Percentiles rank a stretch among this genome's conserved stretches.
Conservation (phyloP, 176 grass and related monocot genomes). For the Saccharum officinarum region DNA sequence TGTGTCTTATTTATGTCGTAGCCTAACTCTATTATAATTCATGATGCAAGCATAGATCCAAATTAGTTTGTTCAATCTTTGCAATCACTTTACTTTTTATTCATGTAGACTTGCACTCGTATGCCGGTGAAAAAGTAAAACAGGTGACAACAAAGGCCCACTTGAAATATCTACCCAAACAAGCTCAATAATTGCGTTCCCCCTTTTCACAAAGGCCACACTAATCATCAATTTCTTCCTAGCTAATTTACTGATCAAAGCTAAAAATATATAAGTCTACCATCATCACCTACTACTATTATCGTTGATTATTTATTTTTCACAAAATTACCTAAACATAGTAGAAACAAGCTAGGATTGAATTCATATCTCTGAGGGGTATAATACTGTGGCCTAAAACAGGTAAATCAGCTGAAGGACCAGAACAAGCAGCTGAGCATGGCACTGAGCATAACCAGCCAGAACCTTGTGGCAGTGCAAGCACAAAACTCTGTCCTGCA, state of each 20-base stretch:
- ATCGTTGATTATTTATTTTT: neutral
- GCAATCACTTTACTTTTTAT: neutral
- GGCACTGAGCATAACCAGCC: slow-evolving; percentile 33
- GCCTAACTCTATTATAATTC: neutral
- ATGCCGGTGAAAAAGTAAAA: slow-evolving; percentile 31
- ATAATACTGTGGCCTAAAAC: neutral
- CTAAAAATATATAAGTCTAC: neutral
- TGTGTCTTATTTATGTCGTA: neutral
- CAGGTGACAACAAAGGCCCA: slow-evolving; percentile 5
- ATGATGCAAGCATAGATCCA: neutral
- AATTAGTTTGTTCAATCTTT: neutral
- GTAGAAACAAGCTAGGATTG: neutral
- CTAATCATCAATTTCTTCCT: neutral
- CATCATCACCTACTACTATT: neutral
- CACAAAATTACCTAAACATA: neutral
- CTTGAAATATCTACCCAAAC: slow-evolving; percentile 31
- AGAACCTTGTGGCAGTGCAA: slow-evolving; percentile 49
- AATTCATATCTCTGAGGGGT: neutral
- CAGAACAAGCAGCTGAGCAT: slow-evolving; percentile 37
- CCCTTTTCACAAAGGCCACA: neutral
- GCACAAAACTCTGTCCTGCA: slow-evolving; percentile 72
- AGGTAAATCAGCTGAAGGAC: slow-evolving; percentile 53
- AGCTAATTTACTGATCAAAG: slow-evolving; percentile 8
- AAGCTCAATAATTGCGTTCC: slow-evolving; percentile 28
- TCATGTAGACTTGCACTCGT: slow-evolving; percentile 18